These are phyloP conservation scores for Xylaria hypoxylon DNA, from an alignment of 2,329 filamentous ascomycete species.

Conservation along the genomic window DNA sequence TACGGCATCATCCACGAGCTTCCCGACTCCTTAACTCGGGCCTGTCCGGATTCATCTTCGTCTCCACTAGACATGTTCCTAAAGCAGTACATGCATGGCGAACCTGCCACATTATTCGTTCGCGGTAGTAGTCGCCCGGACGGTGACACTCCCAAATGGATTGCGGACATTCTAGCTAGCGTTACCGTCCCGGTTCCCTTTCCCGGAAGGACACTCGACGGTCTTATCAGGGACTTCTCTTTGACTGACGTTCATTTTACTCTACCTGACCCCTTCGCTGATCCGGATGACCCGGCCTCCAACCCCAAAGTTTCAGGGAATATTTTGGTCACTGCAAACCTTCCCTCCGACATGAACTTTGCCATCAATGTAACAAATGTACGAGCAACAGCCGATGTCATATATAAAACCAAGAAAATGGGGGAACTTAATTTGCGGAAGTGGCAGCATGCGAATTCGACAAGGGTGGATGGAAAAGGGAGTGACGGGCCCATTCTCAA, in stretches of 20 bases:
- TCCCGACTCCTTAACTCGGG: constrained; percentile 76
- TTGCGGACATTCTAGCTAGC: constrained; percentile 81
- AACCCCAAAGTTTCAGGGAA: constrained; percentile 85
- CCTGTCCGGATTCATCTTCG: constrained; percentile 79
- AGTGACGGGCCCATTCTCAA: constrained; percentile 72
- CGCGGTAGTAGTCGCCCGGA: constrained; percentile 78
- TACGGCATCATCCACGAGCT: constrained; percentile 78
- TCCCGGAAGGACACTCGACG: constrained; percentile 82
- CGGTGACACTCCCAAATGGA: constrained; percentile 81
- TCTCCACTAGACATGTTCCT: constrained; percentile 89
- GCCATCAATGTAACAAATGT: constrained; percentile 81
- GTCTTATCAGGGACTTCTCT: constrained; percentile 88
- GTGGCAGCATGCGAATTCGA: constrained; percentile 89
- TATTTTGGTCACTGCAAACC: constrained; percentile 79
- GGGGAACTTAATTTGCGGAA: constrained; percentile 81
- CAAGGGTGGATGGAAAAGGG: constrained; percentile 68
- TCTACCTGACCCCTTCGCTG: constrained; percentile 82
- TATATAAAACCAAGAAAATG: constrained; percentile 80
- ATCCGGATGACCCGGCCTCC: constrained; percentile 77
- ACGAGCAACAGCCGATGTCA: constrained; percentile 81
- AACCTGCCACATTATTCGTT: constrained; percentile 83
- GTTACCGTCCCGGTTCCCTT: constrained; percentile 88
- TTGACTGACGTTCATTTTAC: constrained; percentile 87
- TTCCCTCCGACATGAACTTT: constrained; percentile 90
- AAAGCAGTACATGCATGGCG: constrained; percentile 82